Evolutionary conservation across 208 protist species (phyloP).

Genomic region (Phytomonas francai): DNA sequence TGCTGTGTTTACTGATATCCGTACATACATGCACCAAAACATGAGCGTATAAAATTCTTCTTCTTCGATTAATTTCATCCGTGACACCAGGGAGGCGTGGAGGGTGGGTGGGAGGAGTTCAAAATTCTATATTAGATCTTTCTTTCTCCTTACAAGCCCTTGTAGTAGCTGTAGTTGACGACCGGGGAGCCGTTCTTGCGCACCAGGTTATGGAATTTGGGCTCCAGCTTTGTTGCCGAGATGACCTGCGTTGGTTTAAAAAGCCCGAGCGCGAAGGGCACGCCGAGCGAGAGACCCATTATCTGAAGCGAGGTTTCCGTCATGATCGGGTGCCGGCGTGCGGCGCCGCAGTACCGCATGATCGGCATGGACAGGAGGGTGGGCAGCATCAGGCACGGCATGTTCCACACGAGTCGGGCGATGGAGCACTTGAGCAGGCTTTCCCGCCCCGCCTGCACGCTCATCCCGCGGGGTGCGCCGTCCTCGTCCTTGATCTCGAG

Average conservation of each 20-base stretch:
- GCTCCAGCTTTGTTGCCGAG: slow-evolving; percentile 39
- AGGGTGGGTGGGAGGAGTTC: no score
- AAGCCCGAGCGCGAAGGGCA: slow-evolving; percentile 63
- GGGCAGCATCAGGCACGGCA: slow-evolving; percentile 84
- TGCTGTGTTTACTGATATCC: no score
- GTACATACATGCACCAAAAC: no score
- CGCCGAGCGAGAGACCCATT: slow-evolving; percentile 50
- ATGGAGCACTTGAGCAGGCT: slow-evolving; percentile 75
- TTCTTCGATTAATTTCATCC: no score
- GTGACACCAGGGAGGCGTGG: background rate
- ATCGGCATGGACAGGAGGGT: slow-evolving; percentile 77
- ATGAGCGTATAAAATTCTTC: no score
- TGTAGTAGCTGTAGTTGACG: slow-evolving; percentile 68
- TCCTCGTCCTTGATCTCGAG: slow-evolving; percentile 86
- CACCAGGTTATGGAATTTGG: slow-evolving; percentile 48
- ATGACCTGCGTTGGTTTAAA: slow-evolving; percentile 58
- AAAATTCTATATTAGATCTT: no score
- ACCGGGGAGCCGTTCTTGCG: slow-evolving; percentile 61
- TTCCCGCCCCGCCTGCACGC: slow-evolving; percentile 60
- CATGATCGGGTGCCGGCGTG: slow-evolving; percentile 21
- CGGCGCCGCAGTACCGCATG: slow-evolving; percentile 20
- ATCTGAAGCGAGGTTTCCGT: slow-evolving; percentile 61
- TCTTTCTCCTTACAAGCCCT: slow-evolving; percentile 49
- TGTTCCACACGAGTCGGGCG: slow-evolving; percentile 70
- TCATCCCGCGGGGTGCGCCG: slow-evolving; percentile 58